Base-by-base conservation (phyloP, 768 basidiomycete genomes). In the Xerocomellus dryophilus region DNA sequence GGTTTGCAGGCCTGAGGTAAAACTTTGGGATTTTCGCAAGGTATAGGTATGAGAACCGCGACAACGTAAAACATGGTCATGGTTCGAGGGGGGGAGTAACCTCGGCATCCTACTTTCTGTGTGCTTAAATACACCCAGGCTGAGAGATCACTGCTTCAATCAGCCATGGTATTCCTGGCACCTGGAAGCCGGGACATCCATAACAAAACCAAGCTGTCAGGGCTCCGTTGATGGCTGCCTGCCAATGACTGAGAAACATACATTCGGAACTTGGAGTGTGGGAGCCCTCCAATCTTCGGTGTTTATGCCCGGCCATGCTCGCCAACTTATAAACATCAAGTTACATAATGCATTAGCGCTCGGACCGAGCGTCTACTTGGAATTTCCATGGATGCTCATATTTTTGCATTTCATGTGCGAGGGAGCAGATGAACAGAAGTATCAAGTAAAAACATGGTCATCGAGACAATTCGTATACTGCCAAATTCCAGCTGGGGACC, bases 351-450 rank as follows among this genome's bases (percentile, higher is more conserved):
- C 27, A 29, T 29, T 29, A 29, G 27, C 27, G 27, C 27, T 2
- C 35, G 32, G n/a, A n/a, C n/a, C n/a, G n/a, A 36, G 14, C 14
- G 11, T 7, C 35, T 36, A 15, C 35, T 36, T 36, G 14, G 17
- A 14, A 17, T 11, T 17, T 14, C 20, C 43, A 36, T 36, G 25
- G 25, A 21, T n/a, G 43, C 38, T 58, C 60, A 48, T 59, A 55
- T 60, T 58, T 64, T 64, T 53, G 57, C 49, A 50, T 58, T 56
- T 62, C 53, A 53, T 48, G 53, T 57, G 39, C 39, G 43, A 51
- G 49, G 51, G 38, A 53, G 57, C 40, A 67, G 43, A 53, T 47
- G 59, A 54, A 57, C 34, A 56, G 27, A 49, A 43, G 53, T 61
- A 51, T 47, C 44, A 48, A 52, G 40, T 45, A 51, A 60, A 56